Evolutionary conservation across 169 alveolate species (phyloP), one percentile per base, ranked within the genome.

Genomic region (Eimeria tenella): DNA sequence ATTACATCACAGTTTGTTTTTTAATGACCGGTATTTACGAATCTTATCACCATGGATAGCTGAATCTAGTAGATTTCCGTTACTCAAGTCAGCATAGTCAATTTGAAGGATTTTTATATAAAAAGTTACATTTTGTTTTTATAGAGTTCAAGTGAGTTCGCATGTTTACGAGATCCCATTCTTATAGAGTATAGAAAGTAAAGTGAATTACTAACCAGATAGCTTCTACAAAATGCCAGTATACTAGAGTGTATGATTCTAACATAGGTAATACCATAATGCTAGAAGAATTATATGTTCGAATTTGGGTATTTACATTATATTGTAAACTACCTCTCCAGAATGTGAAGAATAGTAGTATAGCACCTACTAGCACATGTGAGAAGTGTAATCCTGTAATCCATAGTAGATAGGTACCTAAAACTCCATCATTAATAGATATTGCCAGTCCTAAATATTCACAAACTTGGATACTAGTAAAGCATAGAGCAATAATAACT

Each of bases 341-440:
- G 81, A n/a, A n/a, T n/a, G n/a, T n/a, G 65, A 13, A 58, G 19
- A 13, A 58, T 58, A 58, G 13, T 8, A 58, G 13, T 9, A 9
- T 58, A 8, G 65, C 65, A 23, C 82, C 82, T 5, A 71, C 19
- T 23, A 71, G 15, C 21, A 71, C 82, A 71, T 71, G 82, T 71
- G 82, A n/a, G 52, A 71, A 71, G 53, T 71, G 82, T 71, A 71
- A 21, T 71, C 82, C 82, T 71, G 82, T 31, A 23, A 71, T n/a
- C 75, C 75, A 65, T 19, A 65, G 75, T 65, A 65, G 15, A n/a
- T 17, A 65, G 23, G 75, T 65, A 71, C 52, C 82, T 71, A 71
- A 71, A 71, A 15, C 52, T 5, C 15, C 52, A 71, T 71, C 52
- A 71, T 71, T 71, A 31, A 71, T 71, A 31, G 60, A 52, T 25